Percentiles rank a stretch among this genome's conserved stretches.
phyloP scores from a whole-genome alignment of 2,329 filamentous ascomycete genomes.

The Nothopassalora personata region DNA sequence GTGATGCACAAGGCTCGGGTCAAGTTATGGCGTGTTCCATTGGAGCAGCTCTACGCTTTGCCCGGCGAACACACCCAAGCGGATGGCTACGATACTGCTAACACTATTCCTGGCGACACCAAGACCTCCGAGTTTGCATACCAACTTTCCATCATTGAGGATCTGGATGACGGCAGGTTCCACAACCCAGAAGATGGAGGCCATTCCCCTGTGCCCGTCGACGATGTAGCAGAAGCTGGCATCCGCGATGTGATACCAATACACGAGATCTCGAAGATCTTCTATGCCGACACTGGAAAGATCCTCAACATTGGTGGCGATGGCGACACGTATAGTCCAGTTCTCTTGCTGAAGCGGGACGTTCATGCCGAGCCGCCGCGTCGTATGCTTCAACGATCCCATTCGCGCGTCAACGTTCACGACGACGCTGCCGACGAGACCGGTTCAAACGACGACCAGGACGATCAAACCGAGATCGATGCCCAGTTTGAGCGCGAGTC shows the following conservation, averaged over 20 bases:
- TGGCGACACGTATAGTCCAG: conserved; percentile 64
- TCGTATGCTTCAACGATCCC: conserved; percentile 47
- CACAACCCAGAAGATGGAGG: conserved; percentile 61
- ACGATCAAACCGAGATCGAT: conserved; percentile 43
- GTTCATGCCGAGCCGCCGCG: conserved; percentile 57
- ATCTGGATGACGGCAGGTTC: conserved; percentile 66
- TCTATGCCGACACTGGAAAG: conserved; percentile 86
- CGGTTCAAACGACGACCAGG: conserved; percentile 22
- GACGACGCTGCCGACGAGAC: conserved; percentile 12
- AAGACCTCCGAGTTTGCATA: conserved; percentile 64
- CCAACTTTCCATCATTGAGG: conserved; percentile 75
- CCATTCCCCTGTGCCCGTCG: conserved; percentile 52
- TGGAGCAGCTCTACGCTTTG: conserved; percentile 49
- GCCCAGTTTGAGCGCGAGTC: conserved; percentile 43
- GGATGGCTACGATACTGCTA: conserved; percentile 31
- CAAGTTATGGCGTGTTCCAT: conserved; percentile 67
- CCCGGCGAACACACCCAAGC: conserved; percentile 26
- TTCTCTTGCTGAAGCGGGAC: conserved; percentile 70
- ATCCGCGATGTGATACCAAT: conserved; percentile 63
- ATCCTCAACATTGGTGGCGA: conserved; percentile 76
- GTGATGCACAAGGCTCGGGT: conserved; percentile 89
- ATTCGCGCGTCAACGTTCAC: conserved; percentile 10
- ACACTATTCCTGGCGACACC: conserved; percentile 23
- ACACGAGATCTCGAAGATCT: conserved; percentile 79
- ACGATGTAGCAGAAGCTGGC: conserved; percentile 57